A percentile compares a stretch with the other conserved stretches of the same genome.
Evolutionary conservation across 176 grass and related monocot species (phyloP).

Genomic region (Chloris gayana): DNA sequence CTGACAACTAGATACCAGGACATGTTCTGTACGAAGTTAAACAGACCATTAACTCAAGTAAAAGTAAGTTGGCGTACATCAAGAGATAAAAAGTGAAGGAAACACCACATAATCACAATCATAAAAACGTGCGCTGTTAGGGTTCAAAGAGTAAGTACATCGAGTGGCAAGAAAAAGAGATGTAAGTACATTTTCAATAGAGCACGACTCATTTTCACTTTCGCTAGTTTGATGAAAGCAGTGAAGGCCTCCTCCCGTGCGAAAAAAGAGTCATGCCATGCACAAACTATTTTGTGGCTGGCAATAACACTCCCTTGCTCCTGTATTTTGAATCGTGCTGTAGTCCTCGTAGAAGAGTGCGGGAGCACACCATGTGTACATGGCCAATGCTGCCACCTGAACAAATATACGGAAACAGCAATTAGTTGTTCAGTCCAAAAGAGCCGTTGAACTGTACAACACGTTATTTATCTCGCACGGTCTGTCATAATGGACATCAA

Average conservation of each 20-base stretch:
- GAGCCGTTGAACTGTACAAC: background rate
- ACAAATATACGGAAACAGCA: slow-evolving; percentile 7
- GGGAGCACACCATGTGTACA: background rate
- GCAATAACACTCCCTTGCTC: background rate
- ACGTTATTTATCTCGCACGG: background rate
- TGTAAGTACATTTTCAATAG: no score
- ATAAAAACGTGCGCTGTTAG: background rate
- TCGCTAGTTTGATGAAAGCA: no score
- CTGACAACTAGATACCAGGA: no score
- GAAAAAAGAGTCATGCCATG: no score
- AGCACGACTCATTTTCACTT: no score
- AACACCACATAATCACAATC: background rate
- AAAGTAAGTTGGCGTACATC: background rate
- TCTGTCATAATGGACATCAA: background rate
- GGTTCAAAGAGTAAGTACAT: no score
- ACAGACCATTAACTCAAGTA: no score
- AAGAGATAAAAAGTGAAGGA: background rate
- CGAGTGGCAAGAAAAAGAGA: no score
- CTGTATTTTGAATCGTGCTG: no score
- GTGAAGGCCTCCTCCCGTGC: no score
- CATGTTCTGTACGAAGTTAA: no score
- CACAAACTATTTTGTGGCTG: background rate
- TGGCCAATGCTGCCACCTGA: background rate
- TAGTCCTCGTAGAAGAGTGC: background rate
- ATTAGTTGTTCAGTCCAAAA: slow-evolving; percentile 41